A percentile compares a stretch with the other conserved stretches of the same genome.
phyloP scores from a whole-genome alignment of 345 rosid species.

The Abelmoschus esculentus region DNA sequence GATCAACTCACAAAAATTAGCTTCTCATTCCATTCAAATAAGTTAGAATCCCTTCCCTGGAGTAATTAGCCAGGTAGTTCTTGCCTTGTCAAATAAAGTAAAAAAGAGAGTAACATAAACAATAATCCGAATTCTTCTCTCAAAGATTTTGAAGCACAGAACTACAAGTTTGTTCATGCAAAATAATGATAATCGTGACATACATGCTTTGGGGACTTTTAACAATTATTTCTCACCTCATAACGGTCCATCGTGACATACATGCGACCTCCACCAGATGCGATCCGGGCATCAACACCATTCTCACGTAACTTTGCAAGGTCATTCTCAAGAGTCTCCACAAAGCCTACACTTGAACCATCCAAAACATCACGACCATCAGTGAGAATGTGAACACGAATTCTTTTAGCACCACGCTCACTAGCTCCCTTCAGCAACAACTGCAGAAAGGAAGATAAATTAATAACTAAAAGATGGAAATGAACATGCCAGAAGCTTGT shows the following conservation, averaged over 20 bases:
- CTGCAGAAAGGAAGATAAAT: conserved; percentile 29
- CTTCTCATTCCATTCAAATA: neutral
- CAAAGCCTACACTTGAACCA: conserved; percentile 82
- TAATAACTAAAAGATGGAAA: neutral
- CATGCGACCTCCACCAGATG: conserved; percentile 99
- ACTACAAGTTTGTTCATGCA: neutral
- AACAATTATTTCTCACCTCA: conserved; percentile 42
- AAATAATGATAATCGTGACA: neutral
- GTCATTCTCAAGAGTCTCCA: conserved; percentile 77
- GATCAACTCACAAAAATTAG: neutral
- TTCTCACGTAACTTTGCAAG: conserved; percentile 50
- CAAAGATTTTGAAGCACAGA: neutral
- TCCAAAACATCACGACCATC: conserved; percentile 99
- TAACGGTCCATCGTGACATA: conserved; percentile 93
- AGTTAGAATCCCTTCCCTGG: neutral
- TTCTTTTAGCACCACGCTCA: conserved; percentile 84
- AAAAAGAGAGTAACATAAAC: neutral
- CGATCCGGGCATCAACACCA: conserved; percentile 85
- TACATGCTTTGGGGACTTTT: neutral
- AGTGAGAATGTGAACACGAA: conserved; percentile 80
- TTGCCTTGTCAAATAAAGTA: neutral
- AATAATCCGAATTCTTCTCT: neutral
- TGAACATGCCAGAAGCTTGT: neutral
- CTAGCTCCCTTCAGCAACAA: conserved; percentile 75
- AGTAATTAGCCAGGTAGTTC: neutral